A percentile compares a stretch with the other conserved stretches of the same genome.
These are phyloP conservation scores for Fusarium sp. DNA, from an alignment of 2,329 filamentous ascomycete genomes.

Conservation along the genomic window DNA sequence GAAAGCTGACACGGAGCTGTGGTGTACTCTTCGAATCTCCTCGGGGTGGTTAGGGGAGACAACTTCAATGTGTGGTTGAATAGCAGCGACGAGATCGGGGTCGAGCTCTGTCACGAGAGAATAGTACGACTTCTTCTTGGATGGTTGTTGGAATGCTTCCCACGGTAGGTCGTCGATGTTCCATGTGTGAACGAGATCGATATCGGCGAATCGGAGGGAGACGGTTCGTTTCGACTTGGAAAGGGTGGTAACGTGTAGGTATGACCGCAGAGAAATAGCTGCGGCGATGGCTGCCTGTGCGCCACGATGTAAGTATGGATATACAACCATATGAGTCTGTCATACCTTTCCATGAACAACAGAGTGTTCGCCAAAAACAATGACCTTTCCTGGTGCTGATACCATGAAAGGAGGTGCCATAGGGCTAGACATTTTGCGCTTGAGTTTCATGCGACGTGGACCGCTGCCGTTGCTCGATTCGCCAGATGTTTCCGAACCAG, in stretches of 20 bases:
- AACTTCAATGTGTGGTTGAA: slow-evolving; percentile 79
- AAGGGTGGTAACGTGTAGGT: slow-evolving; percentile 92
- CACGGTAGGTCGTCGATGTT: slow-evolving; percentile 93
- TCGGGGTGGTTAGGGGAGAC: slow-evolving; percentile 76
- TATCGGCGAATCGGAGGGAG: slow-evolving; percentile 89
- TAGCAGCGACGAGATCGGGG: slow-evolving; percentile 79
- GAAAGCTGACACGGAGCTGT: slow-evolving; percentile 83
- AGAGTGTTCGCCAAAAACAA: slow-evolving; percentile 96
- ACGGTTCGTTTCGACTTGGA: slow-evolving; percentile 93
- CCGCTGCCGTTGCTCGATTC: slow-evolving; percentile 50
- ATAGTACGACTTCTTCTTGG: slow-evolving; percentile 96
- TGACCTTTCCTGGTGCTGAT: slow-evolving; percentile 96
- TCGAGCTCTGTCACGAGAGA: slow-evolving; percentile 88
- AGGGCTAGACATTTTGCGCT: slow-evolving; percentile 69
- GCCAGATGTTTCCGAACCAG: slow-evolving; percentile 42
- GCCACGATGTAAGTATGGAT: slow-evolving; percentile 34
- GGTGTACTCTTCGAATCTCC: slow-evolving; percentile 84
- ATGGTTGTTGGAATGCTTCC: slow-evolving; percentile 79
- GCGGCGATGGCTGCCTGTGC: slow-evolving; percentile 88
- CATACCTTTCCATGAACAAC: slow-evolving; percentile 94
- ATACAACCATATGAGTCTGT: not conserved
- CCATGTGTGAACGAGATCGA: slow-evolving; percentile 91
- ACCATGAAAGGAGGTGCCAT: slow-evolving; percentile 96
- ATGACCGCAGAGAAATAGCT: slow-evolving; percentile 93
- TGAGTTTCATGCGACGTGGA: slow-evolving; percentile 53